Base-by-base conservation (phyloP, 169 alveolate genomes). In the Plasmodium billcollinsi region DNA sequence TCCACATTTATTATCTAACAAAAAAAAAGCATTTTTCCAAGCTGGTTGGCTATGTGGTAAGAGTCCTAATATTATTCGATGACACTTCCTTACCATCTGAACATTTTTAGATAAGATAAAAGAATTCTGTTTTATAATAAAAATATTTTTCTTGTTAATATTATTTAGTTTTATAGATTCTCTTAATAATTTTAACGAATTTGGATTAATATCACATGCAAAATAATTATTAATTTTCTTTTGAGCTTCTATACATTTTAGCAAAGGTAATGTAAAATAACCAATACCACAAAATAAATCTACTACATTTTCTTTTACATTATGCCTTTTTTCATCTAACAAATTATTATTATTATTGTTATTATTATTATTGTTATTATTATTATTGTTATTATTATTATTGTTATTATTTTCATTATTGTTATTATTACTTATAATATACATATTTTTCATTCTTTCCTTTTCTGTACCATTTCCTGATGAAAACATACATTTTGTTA, bases 251-350 rank as follows among this genome's bases (percentile, higher is more conserved):
- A 80, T 49, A 52, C 85, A 65, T 29, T 90, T 91, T 29, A 94
- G 71, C 12, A 93, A 62, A 29, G 97, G 95, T 4, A 94, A 65
- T 6, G 94, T 73, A 78, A 94, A 94, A 83, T 94, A 94, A 15
- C 97, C 97, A 56, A 80, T 91, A 11, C 97, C 97, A 73, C 97
- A 94, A 76, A 94, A 94, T 15, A 94, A 74, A 86, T 94, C 97
- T 43, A 94, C 96, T 7, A 94, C 94, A 59, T 61, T 72, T 75
- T 94, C 97, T 56, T 72, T 54, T 62, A 11, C 56, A 11, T 24
- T 21, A 49, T 14, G 24, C 9, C 49, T 9, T 15, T 9, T 26
- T 15, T 21, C 14, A 12, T 54, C 3, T 4, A 24, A 56, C 0
- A 58, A 14, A 15, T 58, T 76, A 6, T 43, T 24, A 52, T 52